phyloP scores from a whole-genome alignment of 2,329 filamentous ascomycete species.

The Fusarium falciforme region DNA sequence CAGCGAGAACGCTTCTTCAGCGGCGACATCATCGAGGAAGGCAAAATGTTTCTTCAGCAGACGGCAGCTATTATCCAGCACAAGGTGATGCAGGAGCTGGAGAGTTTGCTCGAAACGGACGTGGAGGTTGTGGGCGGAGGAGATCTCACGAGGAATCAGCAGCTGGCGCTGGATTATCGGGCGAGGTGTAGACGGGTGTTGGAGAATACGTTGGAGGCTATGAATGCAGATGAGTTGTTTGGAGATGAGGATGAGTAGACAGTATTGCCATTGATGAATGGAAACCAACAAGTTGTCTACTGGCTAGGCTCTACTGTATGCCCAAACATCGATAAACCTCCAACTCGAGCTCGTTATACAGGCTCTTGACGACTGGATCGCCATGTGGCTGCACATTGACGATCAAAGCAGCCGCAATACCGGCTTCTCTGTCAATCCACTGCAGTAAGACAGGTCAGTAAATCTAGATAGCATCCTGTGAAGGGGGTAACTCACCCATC shows the following conservation, averaged over 20 bases:
- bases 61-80: slow-evolving; percentile 57
- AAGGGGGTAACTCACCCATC: slow-evolving; percentile 52
- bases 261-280: background rate
- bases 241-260: slow-evolving; percentile 21
- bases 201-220: slow-evolving; percentile 56
- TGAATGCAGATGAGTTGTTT: slow-evolving; percentile 48
- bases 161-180: slow-evolving; percentile 62
- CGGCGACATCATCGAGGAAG: slow-evolving; percentile 45
- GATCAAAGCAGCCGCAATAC: slow-evolving; percentile 54
- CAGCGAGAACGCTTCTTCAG: slow-evolving; percentile 46
- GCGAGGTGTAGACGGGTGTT: slow-evolving; percentile 61
- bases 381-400: slow-evolving; percentile 53
- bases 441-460: slow-evolving; percentile 13
- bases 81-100: slow-evolving; percentile 56
- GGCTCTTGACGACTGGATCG: slow-evolving; percentile 48
- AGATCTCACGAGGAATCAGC: slow-evolving; percentile 58
- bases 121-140: slow-evolving; percentile 55
- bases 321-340: slow-evolving; percentile 50
- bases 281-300: background rate
- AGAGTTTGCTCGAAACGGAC: slow-evolving; percentile 60
- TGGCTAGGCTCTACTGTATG: background rate
- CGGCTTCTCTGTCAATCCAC: slow-evolving; percentile 53
- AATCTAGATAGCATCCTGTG: background rate
- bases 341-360: slow-evolving; percentile 55
- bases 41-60: slow-evolving; percentile 46